Conservation (phyloP, 768 basidiomycete genomes). For the Macrolepiota albuminosa region DNA sequence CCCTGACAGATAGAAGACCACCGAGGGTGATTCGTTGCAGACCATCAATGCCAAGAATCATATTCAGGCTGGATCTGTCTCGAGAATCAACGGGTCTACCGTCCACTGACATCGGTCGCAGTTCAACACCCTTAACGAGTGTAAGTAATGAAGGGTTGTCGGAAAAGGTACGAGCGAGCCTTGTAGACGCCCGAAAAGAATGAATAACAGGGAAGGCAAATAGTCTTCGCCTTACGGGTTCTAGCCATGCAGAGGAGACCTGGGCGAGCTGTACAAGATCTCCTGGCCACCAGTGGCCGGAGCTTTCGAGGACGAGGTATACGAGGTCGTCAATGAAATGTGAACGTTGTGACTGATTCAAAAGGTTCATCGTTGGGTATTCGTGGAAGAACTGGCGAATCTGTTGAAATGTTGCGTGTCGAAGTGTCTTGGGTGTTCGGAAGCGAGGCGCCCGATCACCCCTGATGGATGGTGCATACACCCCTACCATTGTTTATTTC, state of each 20-base stretch:
- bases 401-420: not conserved
- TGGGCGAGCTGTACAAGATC: slow-evolving; percentile 45
- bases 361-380: not conserved
- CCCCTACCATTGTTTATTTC: too few species aligned
- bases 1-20: slow-evolving; percentile 39
- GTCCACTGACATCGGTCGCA: slow-evolving; percentile 28
- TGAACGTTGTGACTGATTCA: slow-evolving; percentile 3
- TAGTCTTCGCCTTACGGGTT: slow-evolving; percentile 37
- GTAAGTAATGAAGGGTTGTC: slow-evolving; percentile 29
- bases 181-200: slow-evolving; percentile 35
- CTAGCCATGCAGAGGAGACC: slow-evolving; percentile 46
- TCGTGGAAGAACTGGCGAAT: not conserved
- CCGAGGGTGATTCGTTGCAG: slow-evolving; percentile 41
- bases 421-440: too few species aligned
- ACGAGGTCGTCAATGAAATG: slow-evolving; percentile 49
- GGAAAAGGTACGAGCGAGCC: slow-evolving; percentile 37
- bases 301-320: slow-evolving; percentile 44
- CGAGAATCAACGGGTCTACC: slow-evolving; percentile 15
- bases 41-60: slow-evolving; percentile 37
- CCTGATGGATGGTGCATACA: too few species aligned
- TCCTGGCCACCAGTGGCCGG: slow-evolving; percentile 49
- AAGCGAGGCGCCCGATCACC: too few species aligned
- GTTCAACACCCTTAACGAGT: slow-evolving; percentile 36
- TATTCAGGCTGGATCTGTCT: slow-evolving; percentile 34
- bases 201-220: slow-evolving; percentile 38